Base-by-base conservation (phyloP, 805 yeast genomes). In the Candida koratica region DNA sequence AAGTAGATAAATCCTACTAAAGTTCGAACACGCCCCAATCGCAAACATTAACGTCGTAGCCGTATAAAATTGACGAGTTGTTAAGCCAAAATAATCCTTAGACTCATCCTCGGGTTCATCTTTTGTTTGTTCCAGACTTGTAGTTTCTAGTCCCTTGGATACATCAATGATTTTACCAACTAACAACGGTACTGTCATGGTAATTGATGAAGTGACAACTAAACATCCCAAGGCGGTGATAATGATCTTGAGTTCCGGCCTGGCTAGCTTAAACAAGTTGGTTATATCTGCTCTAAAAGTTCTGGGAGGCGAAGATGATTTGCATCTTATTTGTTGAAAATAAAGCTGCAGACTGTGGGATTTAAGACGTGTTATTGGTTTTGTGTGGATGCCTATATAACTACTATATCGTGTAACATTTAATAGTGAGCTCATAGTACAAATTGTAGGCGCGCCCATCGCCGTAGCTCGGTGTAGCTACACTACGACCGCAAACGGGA, bases 91-190 rank as follows among this genome's bases (percentile, higher is more conserved):
- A 11, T 62, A 48, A 22, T 7, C 16, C 7, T 31, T 31, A 11
- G 25, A 19, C 3, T 38, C 27, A 4, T 33, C 33, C 23, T 44
- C 23, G 3, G 29, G 25, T 20, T 20, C 23, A 20, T 20, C 23
- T 20, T 20, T 10, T 20, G 7, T 20, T 10, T 20, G 23, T 7
- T 20, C 23, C 9, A 10, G 6, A 11, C 17, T 29, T 13, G 20
- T n/a, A 12, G 40, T 20, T 12, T 32, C 29, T 5, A 9, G 6
- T 9, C 5, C 17, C 34, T 62, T 72, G 4, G 84, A 79, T 2
- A 80, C 73, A 56, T 89, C 97, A 14, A 90, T 72, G 32, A 89
- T 79, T 50, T 84, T 84, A 20, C 97, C 97, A 38, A 90, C 83
- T 16, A 86, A 69, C 29, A 81, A 64, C 6, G 97, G 97, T 28